These are phyloP conservation scores for Ascochyta clinopodiicola DNA, from an alignment of 2,329 filamentous ascomycete species.

Conservation along the genomic window DNA sequence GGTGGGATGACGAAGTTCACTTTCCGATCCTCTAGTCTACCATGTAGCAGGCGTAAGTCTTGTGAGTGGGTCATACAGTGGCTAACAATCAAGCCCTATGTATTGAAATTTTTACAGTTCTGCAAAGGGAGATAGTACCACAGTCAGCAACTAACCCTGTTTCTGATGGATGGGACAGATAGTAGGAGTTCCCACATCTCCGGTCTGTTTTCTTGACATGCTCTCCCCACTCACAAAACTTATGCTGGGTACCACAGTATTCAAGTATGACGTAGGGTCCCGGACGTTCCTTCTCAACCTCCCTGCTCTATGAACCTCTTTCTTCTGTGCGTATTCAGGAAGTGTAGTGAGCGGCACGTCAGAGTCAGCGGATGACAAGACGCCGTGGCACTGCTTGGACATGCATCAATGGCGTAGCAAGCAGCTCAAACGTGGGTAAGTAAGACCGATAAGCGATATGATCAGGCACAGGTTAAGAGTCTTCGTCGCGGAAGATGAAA, in stretches of 20 bases:
- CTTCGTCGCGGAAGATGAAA: neutral
- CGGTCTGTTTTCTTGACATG: too few species aligned
- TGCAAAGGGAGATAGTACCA: too few species aligned
- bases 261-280: constrained; percentile 13
- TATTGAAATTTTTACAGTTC: too few species aligned
- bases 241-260: neutral
- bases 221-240: neutral
- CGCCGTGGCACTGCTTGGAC: constrained; percentile 9
- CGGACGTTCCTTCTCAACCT: constrained; percentile 5
- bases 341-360: neutral
- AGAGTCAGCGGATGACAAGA: constrained; percentile 2
- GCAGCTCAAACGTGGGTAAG: constrained; percentile 3
- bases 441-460: neutral
- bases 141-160: too few species aligned
- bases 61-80: too few species aligned
- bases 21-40: too few species aligned
- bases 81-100: too few species aligned
- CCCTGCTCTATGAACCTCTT: constrained; percentile 1
- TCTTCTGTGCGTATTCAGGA: constrained; percentile 11
- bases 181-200: too few species aligned
- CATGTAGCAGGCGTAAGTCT: too few species aligned
- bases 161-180: too few species aligned
- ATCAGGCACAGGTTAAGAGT: neutral
- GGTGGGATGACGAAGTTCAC: too few species aligned
- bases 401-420: constrained; percentile 12